Base-by-base conservation (phyloP, 495 filamentous ascomycete genomes). In the Talaromyces wortmannii region DNA sequence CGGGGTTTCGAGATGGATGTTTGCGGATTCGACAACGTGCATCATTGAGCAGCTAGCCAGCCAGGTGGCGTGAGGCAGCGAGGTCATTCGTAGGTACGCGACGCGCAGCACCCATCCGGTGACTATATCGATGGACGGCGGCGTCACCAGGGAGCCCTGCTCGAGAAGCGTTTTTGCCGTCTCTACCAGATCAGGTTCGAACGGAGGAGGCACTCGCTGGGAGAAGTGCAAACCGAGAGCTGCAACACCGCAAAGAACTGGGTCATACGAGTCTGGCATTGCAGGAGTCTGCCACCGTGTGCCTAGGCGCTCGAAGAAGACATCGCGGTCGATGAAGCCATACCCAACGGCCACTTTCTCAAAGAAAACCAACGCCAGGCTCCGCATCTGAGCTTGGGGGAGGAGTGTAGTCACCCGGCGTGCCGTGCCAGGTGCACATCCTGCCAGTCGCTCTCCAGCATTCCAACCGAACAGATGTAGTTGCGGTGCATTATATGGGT, bases 391-490 rank as follows among this genome's bases (percentile, higher is more conserved):
- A 0, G 61, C 59, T 44, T 63, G 42, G 0, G 75, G 66, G 6
- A 73, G 60, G 11, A 76, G 67, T 18, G 72, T 65, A 6, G 66
- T 61, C 30, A 79, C 59, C 0, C 56, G 58, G 6, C 57, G 29
- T 12, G 18, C 48, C 0, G 54, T 33, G 7, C 30, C 36, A 1
- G 54, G 15, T 3, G 51, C 49, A 7, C 60, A 61, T 10, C 61
- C 55, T n/a, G 67, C 59, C 12, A 61, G 45, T 18, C 78, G 67
- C 13, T 64, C 63, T 7, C 77, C 77, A 13, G 72, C 58, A 62
- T 81, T 80, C 79, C 78, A 83, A 0, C 67, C 78, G 59, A 79
- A 83, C 4, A 78, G 67, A 29, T 76, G 76, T 33, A 79, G 54
- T 16, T 73, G 66, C 0, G 78, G 79, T 10, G 77, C 78, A 52